Percentiles rank a stretch among this genome's conserved stretches.
Evolutionary conservation across 1,139 yeast genomes (phyloP).

Genomic region (Suhomyces choctaworum): DNA sequence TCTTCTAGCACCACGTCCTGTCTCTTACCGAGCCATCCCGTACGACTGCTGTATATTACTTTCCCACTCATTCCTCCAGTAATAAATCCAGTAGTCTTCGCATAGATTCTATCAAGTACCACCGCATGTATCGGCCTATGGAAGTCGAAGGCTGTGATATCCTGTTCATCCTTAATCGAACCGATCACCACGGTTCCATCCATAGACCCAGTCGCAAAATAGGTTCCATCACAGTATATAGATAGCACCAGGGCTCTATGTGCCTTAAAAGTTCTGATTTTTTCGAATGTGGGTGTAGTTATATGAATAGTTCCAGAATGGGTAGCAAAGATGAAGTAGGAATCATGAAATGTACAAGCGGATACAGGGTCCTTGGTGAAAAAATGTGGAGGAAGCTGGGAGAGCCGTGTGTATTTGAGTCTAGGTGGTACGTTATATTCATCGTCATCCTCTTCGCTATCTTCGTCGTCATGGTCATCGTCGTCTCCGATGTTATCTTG

Average conservation of each 20-base stretch:
- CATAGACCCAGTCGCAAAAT: slow-evolving; percentile 84
- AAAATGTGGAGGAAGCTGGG: slow-evolving; percentile 61
- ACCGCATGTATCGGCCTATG: slow-evolving; percentile 89
- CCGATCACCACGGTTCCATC: slow-evolving; percentile 92
- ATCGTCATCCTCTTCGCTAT: slow-evolving; percentile 25
- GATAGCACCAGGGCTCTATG: slow-evolving; percentile 84
- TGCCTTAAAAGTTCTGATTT: slow-evolving; percentile 73
- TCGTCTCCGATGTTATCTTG: too few relatives aligned
- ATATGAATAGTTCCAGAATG: slow-evolving; percentile 84
- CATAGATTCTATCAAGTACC: slow-evolving; percentile 71
- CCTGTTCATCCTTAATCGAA: slow-evolving; percentile 59
- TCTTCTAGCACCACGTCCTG: slow-evolving; percentile 64
- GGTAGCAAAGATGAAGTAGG: slow-evolving; percentile 76
- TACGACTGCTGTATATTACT: slow-evolving; percentile 64
- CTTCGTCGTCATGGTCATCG: slow-evolving; percentile 11
- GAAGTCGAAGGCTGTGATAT: slow-evolving; percentile 75
- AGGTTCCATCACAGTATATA: slow-evolving; percentile 67
- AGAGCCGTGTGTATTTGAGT: slow-evolving; percentile 68
- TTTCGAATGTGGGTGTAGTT: slow-evolving; percentile 54
- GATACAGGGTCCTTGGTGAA: slow-evolving; percentile 79
- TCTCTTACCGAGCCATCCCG: slow-evolving; percentile 83
- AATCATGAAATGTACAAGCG: slow-evolving; percentile 57
- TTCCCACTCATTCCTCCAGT: slow-evolving; percentile 94
- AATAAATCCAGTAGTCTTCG: slow-evolving; percentile 60
- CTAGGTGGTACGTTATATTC: slow-evolving; percentile 62